These are phyloP conservation scores for Solanum piurae DNA, from an alignment of 257 asterid genomes.

Conservation along the genomic window DNA sequence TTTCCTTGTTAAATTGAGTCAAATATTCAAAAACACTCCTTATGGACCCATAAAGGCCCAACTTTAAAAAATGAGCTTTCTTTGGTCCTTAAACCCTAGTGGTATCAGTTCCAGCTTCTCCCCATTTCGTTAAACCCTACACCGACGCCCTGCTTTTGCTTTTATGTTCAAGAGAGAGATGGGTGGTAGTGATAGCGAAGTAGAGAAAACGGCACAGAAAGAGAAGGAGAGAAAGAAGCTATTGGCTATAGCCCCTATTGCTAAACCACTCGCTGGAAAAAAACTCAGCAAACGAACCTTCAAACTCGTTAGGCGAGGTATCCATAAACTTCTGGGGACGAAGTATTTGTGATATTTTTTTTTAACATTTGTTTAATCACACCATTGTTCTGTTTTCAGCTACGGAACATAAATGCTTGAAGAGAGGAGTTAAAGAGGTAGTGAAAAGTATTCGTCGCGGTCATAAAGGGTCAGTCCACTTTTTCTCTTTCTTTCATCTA, in stretches of 20 bases:
- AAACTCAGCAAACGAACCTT: constrained; percentile 78
- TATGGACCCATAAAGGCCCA: neutral
- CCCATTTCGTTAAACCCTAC: neutral
- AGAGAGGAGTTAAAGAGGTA: constrained; percentile 96
- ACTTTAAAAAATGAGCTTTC: neutral
- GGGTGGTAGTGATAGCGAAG: constrained; percentile 95
- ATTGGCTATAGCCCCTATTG: constrained; percentile 67
- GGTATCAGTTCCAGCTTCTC: neutral
- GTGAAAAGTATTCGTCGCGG: constrained; percentile 95
- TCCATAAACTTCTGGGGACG: neutral
- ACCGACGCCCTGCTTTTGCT: neutral
- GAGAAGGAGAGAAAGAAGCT: constrained; percentile 87
- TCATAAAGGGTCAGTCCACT: constrained; percentile 52
- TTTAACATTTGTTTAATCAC: neutral
- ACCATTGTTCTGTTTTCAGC: constrained; percentile 30
- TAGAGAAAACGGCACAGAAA: constrained; percentile 58
- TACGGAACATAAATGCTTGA: constrained; percentile 88
- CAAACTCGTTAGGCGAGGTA: constrained; percentile 86
- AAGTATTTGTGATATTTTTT: neutral
- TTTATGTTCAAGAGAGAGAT: constrained; percentile 9
- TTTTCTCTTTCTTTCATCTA: neutral
- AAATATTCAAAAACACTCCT: neutral
- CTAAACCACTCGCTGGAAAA: constrained; percentile 88
- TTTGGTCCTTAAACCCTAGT: neutral
- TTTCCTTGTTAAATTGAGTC: too few species aligned